Evolutionary conservation across 176 grass and related monocot species (phyloP).

Genomic region (Dactylis glomerata): DNA sequence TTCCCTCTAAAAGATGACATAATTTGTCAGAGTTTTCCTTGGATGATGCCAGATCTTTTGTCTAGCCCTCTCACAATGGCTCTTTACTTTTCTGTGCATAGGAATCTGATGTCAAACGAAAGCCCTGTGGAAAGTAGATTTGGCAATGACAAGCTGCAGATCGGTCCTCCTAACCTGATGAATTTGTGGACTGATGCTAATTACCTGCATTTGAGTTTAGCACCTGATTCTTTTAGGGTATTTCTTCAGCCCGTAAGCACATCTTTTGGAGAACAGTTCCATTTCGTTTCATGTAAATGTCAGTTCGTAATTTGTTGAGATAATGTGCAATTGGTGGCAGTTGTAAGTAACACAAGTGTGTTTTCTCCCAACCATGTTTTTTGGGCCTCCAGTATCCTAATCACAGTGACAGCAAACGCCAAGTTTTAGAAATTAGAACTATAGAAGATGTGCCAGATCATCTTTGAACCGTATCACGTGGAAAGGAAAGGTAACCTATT

Average conservation of each 20-base stretch:
- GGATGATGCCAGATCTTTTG: not conserved
- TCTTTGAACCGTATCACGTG: too few species aligned
- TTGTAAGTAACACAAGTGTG: too few species aligned
- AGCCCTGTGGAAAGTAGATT: slow-evolving; percentile 61
- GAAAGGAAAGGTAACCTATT: too few species aligned
- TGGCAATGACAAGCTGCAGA: not conserved
- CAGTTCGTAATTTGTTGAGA: not conserved
- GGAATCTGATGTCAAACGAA: slow-evolving; percentile 93
- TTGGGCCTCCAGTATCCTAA: not conserved
- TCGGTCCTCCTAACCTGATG: not conserved
- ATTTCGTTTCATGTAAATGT: slow-evolving; percentile 11
- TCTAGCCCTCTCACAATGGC: not conserved
- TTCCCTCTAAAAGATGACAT: not conserved
- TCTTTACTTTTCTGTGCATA: slow-evolving; percentile 36
- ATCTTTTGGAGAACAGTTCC: not conserved
- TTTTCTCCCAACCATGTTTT: not conserved
- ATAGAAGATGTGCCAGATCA: too few species aligned
- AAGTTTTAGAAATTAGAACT: too few species aligned
- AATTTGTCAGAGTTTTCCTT: not conserved
- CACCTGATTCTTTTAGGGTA: slow-evolving; percentile 2
- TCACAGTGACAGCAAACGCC: too few species aligned
- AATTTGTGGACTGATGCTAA: slow-evolving; percentile 16
- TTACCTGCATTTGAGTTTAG: not conserved
- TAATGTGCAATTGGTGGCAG: not conserved
- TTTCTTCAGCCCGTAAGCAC: not conserved